A percentile compares a stretch with the other conserved stretches of the same genome.
These are phyloP conservation scores for Breviolum minutum DNA, from an alignment of 73 alveolate genomes.

Conservation along the genomic window DNA sequence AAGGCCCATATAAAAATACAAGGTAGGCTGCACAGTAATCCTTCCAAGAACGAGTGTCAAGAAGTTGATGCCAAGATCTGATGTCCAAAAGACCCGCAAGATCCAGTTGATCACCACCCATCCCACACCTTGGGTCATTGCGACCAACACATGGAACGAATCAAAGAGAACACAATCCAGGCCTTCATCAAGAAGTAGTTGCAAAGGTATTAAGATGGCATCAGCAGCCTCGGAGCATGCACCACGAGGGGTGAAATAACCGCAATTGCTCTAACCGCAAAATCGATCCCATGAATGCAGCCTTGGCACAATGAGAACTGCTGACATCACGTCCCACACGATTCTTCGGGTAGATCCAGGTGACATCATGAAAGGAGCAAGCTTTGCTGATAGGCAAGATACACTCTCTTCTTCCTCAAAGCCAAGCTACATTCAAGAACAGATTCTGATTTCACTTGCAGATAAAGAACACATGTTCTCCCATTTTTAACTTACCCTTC, in stretches of 20 bases:
- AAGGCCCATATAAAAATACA: no score
- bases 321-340: conserved; percentile 23
- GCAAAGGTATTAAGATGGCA: conserved; percentile 31
- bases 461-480: no score
- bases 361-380: conserved; percentile 27
- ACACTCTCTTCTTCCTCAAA: conserved; percentile 5
- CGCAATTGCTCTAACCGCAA: background rate
- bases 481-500: no score
- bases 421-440: no score
- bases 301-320: conserved; percentile 7
- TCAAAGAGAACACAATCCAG: background rate
- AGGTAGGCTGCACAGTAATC: no score
- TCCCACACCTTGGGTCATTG: background rate
- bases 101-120: conserved; percentile 46
- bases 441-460: no score
- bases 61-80: conserved; percentile 15
- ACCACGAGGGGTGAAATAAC: background rate
- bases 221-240: background rate
- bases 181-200: conserved; percentile 39
- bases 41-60: background rate
- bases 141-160: background rate
- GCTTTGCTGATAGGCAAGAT: conserved; percentile 1
- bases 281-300: background rate
- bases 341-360: conserved; percentile 1
- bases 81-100: conserved; percentile 27